Percentiles rank a stretch among this genome's conserved stretches.
These are phyloP conservation scores for Nidularia pulvinata DNA, from an alignment of 768 basidiomycete genomes.

Conservation along the genomic window DNA sequence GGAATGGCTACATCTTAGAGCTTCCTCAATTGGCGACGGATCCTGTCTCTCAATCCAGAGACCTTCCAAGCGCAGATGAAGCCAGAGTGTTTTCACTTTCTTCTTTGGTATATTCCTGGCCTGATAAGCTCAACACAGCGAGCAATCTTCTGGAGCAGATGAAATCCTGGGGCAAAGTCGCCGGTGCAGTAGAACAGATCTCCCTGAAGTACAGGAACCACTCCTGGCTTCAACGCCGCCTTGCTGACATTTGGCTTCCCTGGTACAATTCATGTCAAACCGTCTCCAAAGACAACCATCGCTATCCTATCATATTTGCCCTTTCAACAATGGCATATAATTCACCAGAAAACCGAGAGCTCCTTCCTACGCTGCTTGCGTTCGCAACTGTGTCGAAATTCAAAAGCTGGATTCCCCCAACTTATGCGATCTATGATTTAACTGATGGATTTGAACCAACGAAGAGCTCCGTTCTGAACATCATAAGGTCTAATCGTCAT, in stretches of 20 bases:
- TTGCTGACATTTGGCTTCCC: constrained; percentile 19
- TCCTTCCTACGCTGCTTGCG: constrained; percentile 26
- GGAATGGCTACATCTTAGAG: not conserved
- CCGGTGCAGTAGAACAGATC: not conserved
- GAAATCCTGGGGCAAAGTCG: constrained; percentile 5
- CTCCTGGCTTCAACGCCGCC: constrained; percentile 17
- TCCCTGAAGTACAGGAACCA: constrained; percentile 13
- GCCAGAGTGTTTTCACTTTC: not conserved
- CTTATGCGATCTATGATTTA: constrained; percentile 12
- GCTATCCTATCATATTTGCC: constrained; percentile 21
- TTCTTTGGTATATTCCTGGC: not conserved
- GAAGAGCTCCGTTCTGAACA: constrained; percentile 2
- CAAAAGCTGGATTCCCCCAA: constrained; percentile 9
- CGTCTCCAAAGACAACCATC: constrained; percentile 3
- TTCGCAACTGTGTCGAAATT: constrained; percentile 19
- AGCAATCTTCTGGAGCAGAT: constrained; percentile 4
- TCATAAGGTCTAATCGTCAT: not conserved
- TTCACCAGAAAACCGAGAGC: constrained; percentile 4
- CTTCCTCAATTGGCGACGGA: not conserved
- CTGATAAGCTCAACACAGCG: not conserved
- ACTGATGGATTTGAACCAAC: constrained; percentile 12
- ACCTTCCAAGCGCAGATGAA: not conserved
- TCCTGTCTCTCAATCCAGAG: not conserved
- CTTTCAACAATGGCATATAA: constrained; percentile 27
- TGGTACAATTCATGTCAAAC: constrained; percentile 21